Base-by-base conservation (phyloP, 768 basidiomycete genomes). In the Auriscalpium microsporum region DNA sequence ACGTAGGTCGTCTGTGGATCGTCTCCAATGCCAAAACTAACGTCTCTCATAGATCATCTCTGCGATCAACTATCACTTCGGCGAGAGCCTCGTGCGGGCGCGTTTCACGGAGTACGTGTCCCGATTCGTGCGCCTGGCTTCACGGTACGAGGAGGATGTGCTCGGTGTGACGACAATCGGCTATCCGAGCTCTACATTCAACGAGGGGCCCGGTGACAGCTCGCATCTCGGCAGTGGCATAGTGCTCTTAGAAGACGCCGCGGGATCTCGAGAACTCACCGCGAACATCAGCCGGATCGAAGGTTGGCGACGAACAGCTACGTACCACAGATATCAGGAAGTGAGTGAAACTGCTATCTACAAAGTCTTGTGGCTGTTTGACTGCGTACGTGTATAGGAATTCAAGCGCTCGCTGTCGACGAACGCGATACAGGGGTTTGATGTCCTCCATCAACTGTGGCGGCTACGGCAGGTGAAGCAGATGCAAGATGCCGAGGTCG, bases 11-110 rank as follows among this genome's bases (percentile, higher is more conserved):
- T 53, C 37, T 54, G 11, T 44, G 14, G 16, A 9, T 60, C 1
- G 11, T 40, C 33, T 19, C 28, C 48, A 17, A 40, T 21, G 17
- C 13, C 16, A 14, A 21, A 19, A 10, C 38, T 28, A 50, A 16
- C 28, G 8, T 38, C 9, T 38, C 35, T 37, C 36, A 16, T 61
- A 96, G 94, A 83, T 98, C 58, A 78, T 85, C 40, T 71, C 86
- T 8, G 89, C 93, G 16, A 94, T 97, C 42, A 80, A 86, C n/a
- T 84, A 87, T 52, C 95, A 96, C 63, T 94, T 87, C 65, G 93
- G 94, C 33, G 96, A 98, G 71, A 75, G 81, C 42, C 75, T 90
- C 58, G 90, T 99, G 9, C 86, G 94, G 10, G 79, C 86, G 62
- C 81, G 93, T 28, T 94, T 98, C 66, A 82, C 86, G 11, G 95